Evolutionary conservation across 148 eudicot genomes (phyloP).

Genomic region (Rhododendron kiyosumense): DNA sequence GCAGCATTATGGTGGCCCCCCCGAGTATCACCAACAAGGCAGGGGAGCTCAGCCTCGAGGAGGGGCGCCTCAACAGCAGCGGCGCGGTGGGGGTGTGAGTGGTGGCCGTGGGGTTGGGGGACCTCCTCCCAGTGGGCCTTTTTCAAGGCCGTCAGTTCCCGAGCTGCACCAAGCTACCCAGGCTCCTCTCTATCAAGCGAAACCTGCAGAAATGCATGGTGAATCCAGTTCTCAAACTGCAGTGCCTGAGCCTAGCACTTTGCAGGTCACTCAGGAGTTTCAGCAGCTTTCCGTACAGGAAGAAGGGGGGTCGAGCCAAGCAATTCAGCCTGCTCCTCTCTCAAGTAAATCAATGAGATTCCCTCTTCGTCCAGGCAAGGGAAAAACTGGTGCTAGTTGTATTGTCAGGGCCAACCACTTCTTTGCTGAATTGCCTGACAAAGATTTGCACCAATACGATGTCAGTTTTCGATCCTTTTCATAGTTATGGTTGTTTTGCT

Average conservation of each 20-base stretch:
- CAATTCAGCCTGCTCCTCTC: conserved; percentile 54
- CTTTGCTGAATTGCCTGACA: conserved; percentile 84
- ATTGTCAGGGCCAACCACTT: conserved; percentile 95
- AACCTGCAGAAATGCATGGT: conserved; percentile 28
- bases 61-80: conserved; percentile 53
- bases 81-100: conserved; percentile 41
- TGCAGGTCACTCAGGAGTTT: conserved; percentile 44
- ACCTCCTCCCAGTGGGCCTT: conserved; percentile 49
- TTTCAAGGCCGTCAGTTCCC: conserved; percentile 63
- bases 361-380: conserved; percentile 93
- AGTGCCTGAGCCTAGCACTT: conserved; percentile 30
- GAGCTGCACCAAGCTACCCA: conserved; percentile 98
- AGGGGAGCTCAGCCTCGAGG: conserved; percentile 61
- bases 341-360: conserved; percentile 83
- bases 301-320: conserved; percentile 47
- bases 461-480: conserved; percentile 28
- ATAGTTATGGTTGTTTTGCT: not conserved
- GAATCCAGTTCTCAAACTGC: conserved; percentile 42
- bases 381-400: conserved; percentile 55
- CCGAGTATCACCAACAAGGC: conserved; percentile 41
- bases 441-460: conserved; percentile 93
- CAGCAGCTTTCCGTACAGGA: conserved; percentile 39
- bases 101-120: conserved; percentile 50
- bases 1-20: conserved; percentile 57
- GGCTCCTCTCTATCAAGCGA: conserved; percentile 63